These are phyloP conservation scores for Thraustochytrium sp. DNA, from an alignment of 352 stramenopile genomes.

Conservation along the genomic window DNA sequence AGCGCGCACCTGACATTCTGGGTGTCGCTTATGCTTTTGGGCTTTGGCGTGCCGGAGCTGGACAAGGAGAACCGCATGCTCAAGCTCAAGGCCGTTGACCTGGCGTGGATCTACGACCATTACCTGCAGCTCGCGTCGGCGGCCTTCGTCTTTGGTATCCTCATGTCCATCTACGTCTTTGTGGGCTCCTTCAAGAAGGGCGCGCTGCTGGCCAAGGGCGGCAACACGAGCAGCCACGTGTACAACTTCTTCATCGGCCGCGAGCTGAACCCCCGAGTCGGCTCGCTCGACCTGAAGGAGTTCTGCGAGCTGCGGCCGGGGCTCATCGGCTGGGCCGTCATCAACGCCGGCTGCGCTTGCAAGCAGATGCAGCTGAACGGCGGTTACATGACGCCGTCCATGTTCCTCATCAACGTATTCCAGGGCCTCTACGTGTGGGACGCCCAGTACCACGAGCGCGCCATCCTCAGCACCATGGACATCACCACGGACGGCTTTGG, in stretches of 20 bases:
- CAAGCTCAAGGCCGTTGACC: constrained; percentile 31
- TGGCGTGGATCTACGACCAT: constrained; percentile 55
- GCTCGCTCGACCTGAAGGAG: constrained; percentile 71
- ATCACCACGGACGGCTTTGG: constrained; percentile 87
- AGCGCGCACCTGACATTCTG: constrained; percentile 56
- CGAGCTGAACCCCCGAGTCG: constrained; percentile 74
- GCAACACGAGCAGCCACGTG: constrained; percentile 63
- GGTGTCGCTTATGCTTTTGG: neutral
- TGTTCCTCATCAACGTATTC: constrained; percentile 73
- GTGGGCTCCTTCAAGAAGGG: constrained; percentile 56
- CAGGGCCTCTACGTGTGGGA: constrained; percentile 83
- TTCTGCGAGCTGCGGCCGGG: constrained; percentile 82
- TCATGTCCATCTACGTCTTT: constrained; percentile 67
- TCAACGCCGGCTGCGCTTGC: constrained; percentile 62
- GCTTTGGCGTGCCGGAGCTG: constrained; percentile 58
- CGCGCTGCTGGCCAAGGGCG: constrained; percentile 61
- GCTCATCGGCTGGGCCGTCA: constrained; percentile 66
- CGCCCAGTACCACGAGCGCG: constrained; percentile 70
- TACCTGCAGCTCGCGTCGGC: constrained; percentile 62
- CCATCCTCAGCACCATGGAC: constrained; percentile 87
- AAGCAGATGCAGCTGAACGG: constrained; percentile 57
- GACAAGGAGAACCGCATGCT: constrained; percentile 50
- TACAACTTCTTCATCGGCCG: constrained; percentile 86
- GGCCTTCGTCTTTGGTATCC: constrained; percentile 57
- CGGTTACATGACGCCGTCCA: constrained; percentile 54